Conservation (phyloP, 441 rosid genomes). For the Rhodomyrtus psidioides region DNA sequence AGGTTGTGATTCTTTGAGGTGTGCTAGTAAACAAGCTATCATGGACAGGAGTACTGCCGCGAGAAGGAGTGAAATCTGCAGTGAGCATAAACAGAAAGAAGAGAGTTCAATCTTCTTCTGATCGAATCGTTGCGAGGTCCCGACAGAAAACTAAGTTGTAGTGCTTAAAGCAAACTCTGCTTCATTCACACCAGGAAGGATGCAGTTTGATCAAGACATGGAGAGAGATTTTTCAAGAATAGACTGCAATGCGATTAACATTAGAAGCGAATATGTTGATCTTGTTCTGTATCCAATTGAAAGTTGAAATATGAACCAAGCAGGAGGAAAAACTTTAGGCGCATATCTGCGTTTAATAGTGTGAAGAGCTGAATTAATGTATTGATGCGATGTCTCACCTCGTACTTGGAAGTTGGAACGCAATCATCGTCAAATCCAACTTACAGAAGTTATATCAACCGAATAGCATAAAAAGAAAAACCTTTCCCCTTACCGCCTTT, state of each 20-base stretch:
- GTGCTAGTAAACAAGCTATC: background rate
- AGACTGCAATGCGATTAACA: background rate
- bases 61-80: background rate
- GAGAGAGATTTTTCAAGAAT: background rate
- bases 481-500: background rate
- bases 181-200: background rate
- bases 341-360: background rate
- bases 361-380: background rate
- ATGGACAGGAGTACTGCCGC: background rate
- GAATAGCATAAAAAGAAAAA: background rate
- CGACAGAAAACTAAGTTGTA: background rate
- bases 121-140: background rate
- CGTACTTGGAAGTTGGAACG: background rate
- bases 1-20: background rate
- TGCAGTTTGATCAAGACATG: background rate
- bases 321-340: background rate
- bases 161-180: background rate
- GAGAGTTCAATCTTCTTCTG: background rate
- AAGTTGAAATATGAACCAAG: background rate
- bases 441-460: background rate
- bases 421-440: background rate
- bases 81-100: background rate
- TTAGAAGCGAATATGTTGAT: background rate
- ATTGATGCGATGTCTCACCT: background rate
- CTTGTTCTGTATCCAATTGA: background rate